These are phyloP conservation scores for Cyanidioschyzon merolae DNA, from an alignment of 23 red algal genomes.

Conservation along the genomic window DNA sequence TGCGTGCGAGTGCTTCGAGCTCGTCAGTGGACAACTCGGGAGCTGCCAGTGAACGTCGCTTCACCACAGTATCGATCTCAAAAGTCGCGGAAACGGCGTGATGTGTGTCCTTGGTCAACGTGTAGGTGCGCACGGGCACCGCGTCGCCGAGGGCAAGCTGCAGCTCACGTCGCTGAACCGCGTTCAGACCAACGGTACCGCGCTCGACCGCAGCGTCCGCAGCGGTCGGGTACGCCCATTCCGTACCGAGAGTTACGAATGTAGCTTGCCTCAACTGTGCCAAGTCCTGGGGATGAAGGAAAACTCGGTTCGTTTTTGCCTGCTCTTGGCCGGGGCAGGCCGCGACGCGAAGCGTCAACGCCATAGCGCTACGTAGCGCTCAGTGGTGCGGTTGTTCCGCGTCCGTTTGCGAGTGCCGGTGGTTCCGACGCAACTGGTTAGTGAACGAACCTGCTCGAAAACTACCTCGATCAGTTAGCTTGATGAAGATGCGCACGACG, in stretches of 20 bases:
- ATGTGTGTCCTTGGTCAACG: constrained; percentile 24
- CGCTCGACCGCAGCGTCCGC: constrained; percentile 27
- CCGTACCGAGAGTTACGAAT: not conserved
- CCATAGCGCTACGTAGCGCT: no score
- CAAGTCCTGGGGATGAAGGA: not conserved
- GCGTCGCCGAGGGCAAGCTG: constrained; percentile 65
- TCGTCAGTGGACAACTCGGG: constrained; percentile 52
- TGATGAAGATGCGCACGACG: no score
- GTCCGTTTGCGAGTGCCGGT: no score
- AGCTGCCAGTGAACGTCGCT: constrained; percentile 7
- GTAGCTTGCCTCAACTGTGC: not conserved
- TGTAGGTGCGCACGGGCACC: constrained; percentile 40
- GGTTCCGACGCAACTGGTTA: no score
- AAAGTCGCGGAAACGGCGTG: constrained; percentile 56
- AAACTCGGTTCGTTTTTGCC: constrained; percentile 7
- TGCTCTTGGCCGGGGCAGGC: constrained; percentile 14
- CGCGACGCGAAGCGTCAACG: constrained; percentile 10
- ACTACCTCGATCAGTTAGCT: no score
- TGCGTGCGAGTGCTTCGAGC: constrained; percentile 28
- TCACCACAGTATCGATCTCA: constrained; percentile 56
- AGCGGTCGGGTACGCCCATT: constrained; percentile 35
- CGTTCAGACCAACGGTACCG: constrained; percentile 50
- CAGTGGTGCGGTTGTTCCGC: no score
- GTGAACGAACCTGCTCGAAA: no score
- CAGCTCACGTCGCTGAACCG: constrained; percentile 70